These are phyloP conservation scores for Elongisporangium undulatum DNA, from an alignment of 352 stramenopile species.

Conservation along the genomic window DNA sequence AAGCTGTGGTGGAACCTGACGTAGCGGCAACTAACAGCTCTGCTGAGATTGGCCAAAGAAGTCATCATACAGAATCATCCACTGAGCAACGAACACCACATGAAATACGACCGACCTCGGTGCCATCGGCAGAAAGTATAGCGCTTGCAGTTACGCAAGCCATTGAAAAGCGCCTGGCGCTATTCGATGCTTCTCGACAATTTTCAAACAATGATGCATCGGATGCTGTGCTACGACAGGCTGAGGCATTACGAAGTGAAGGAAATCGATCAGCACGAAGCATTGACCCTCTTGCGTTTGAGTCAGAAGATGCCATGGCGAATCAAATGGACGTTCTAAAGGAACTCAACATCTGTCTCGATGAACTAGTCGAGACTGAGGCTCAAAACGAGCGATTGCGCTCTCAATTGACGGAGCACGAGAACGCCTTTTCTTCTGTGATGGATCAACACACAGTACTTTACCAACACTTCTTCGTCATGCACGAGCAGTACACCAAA, in stretches of 20 bases:
- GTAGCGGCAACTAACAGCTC: background rate
- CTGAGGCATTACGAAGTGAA: background rate
- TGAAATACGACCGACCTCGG: background rate
- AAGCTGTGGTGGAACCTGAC: background rate
- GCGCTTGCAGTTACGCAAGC: constrained; percentile 32
- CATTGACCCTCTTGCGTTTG: constrained; percentile 34
- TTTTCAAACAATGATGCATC: background rate
- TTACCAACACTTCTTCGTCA: constrained; percentile 69
- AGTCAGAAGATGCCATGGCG: constrained; percentile 51
- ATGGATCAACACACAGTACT: constrained; percentile 73
- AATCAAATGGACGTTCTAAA: constrained; percentile 55
- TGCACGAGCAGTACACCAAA: constrained; percentile 39
- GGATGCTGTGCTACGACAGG: background rate
- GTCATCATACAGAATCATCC: background rate
- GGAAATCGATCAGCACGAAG: background rate
- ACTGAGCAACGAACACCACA: background rate
- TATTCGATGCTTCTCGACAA: constrained; percentile 12
- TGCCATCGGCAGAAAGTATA: constrained; percentile 25
- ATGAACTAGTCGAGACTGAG: constrained; percentile 50
- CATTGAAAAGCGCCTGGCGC: constrained; percentile 29
- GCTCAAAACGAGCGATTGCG: constrained; percentile 45
- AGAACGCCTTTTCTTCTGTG: constrained; percentile 46
- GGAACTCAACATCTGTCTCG: constrained; percentile 63
- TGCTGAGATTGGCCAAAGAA: background rate
- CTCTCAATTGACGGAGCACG: constrained; percentile 36